These are phyloP conservation scores for Ganoderma sinense DNA, from an alignment of 1,284 basidiomycete species.

Conservation along the genomic window DNA sequence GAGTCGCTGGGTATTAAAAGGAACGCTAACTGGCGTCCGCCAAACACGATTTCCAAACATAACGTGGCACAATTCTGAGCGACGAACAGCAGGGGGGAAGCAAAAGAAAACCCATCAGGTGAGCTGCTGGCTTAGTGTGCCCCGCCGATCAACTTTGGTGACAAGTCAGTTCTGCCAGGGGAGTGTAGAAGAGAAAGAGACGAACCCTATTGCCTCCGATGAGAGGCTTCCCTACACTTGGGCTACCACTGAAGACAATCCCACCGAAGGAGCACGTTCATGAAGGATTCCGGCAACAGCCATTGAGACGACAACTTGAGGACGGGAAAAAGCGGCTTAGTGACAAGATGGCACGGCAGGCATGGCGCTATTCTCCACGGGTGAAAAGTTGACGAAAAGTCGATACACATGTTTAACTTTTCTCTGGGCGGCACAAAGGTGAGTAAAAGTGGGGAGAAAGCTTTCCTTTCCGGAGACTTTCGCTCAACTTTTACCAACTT, in stretches of 20 bases:
- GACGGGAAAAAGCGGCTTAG: too few species aligned
- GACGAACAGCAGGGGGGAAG: background rate
- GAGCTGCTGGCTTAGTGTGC: background rate
- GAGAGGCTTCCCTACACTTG: background rate
- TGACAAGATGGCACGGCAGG: too few species aligned
- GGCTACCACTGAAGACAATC: background rate
- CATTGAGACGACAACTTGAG: too few species aligned
- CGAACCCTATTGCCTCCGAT: background rate
- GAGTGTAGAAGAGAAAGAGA: background rate
- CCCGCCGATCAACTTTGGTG: background rate
- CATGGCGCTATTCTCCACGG: too few species aligned
- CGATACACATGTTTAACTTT: too few species aligned
- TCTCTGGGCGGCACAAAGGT: too few species aligned
- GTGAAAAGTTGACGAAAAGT: too few species aligned
- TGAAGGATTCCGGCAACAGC: too few species aligned
- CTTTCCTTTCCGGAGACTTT: too few species aligned
- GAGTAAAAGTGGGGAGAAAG: too few species aligned
- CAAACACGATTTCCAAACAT: background rate
- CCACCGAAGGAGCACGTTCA: background rate
- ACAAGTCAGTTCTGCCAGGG: background rate
- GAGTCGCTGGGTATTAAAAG: background rate
- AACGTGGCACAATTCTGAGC: background rate
- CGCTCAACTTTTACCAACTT: too few species aligned
- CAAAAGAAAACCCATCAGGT: background rate
- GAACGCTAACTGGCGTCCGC: background rate